Evolutionary conservation across 2,329 filamentous ascomycete species (phyloP).

Genomic region (Xylaria sp.): DNA sequence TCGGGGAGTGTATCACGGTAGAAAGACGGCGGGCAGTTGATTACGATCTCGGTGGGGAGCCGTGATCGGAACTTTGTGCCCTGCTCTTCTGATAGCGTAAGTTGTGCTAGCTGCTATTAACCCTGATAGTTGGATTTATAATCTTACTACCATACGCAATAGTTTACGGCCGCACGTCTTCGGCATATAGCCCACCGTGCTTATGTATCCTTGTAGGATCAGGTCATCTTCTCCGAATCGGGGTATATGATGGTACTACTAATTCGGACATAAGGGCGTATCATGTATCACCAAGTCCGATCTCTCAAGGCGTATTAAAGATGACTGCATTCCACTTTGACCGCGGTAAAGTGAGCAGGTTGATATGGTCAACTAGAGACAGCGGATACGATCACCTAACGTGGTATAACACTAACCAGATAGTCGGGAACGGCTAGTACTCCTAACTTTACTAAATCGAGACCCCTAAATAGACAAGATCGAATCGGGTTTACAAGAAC

Average conservation of each 20-base stretch:
- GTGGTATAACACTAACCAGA: constrained; percentile 3
- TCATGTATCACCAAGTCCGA: neutral
- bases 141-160: neutral
- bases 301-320: neutral
- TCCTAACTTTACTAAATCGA: neutral
- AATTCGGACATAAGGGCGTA: neutral
- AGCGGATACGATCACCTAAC: constrained; percentile 11
- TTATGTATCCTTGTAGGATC: neutral
- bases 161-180: neutral
- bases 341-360: constrained; percentile 10
- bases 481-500: neutral
- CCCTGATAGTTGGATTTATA: no score
- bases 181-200: neutral
- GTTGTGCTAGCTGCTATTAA: neutral
- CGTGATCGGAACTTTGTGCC: constrained; percentile 29
- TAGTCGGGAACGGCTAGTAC: neutral
- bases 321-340: neutral
- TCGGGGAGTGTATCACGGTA: neutral
- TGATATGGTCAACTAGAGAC: neutral
- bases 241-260: neutral
- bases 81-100: neutral
- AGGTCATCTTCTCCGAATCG: neutral
- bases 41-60: neutral
- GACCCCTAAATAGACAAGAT: neutral
- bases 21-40: neutral